Conservation (phyloP, 495 filamentous ascomycete species). For the Penicillium verhagenii region DNA sequence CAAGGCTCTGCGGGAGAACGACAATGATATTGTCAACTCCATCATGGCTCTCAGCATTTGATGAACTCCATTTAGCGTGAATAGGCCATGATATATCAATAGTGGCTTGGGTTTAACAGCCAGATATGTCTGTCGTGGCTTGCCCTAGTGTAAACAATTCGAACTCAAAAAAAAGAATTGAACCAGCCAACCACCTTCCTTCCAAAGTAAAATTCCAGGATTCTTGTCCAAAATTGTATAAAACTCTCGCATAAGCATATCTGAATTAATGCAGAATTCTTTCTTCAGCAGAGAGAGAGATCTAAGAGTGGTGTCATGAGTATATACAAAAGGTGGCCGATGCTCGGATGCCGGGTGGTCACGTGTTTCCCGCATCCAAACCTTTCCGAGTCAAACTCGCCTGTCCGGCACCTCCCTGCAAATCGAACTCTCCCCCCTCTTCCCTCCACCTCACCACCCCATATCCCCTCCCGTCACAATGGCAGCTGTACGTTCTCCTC, state of each 20-base stretch:
- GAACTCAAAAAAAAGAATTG: constrained; percentile 38
- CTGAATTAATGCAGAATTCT: neutral
- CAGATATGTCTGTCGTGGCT: constrained; percentile 25
- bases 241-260: neutral
- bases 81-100: constrained; percentile 18
- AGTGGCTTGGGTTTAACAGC: constrained; percentile 35
- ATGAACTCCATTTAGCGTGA: constrained; percentile 18
- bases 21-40: constrained; percentile 99
- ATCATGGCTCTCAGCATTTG: constrained; percentile 99
- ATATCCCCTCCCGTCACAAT: constrained; percentile 60
- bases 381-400: constrained; percentile 48
- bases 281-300: neutral
- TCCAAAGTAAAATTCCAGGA: constrained; percentile 2
- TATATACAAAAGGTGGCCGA: constrained; percentile 16
- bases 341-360: constrained; percentile 40
- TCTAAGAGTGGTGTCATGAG: neutral
- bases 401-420: constrained; percentile 42
- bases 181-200: too few relatives aligned
- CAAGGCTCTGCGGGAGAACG: constrained; percentile 97
- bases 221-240: neutral
- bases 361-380: constrained; percentile 48
- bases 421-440: constrained; percentile 38
- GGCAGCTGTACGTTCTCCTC: constrained; percentile 76
- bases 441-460: constrained; percentile 36
- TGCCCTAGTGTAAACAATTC: constrained; percentile 44